Base-by-base conservation (phyloP, 2,329 filamentous ascomycete species). In the Aspergillus chevalieri region DNA sequence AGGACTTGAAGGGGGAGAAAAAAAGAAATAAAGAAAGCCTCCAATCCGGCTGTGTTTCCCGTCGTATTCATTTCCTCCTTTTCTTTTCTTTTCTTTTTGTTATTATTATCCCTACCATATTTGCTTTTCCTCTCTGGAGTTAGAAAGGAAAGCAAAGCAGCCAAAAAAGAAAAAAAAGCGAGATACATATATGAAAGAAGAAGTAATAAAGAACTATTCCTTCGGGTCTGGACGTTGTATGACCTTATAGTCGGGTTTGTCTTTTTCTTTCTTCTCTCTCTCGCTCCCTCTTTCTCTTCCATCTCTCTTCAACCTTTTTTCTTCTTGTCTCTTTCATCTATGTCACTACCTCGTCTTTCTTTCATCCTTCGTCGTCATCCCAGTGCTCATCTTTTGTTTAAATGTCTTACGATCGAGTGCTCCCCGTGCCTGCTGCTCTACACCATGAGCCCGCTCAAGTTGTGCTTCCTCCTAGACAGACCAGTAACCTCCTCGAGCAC, bases 351-450 rank as follows among this genome's bases (percentile, higher is more conserved):
- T 47, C 56, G 51, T 51, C 49, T 54, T 49, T 47, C 24, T 28
- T 51, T 51, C 38, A 33, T 51, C 14, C 26, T 33, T 15, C 24
- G 28, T 43, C 47, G n/a, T 50, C 38, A 26, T 39, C 38, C 36
- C 38, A 26, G 28, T 26, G 33, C 44, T 51, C 43, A 50, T 41
- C 43, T 21, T 49, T 47, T 54, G 61, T 57, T 60, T 65, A 64
- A 65, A 74, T 75, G 70, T 74, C 72, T 69, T 74, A 70, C 65
- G 71, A 75, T 61, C 71, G 73, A 68, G 69, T 74, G 48, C 70
- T 75, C 30, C 73, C 72, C 51, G 67, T 67, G 49, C 71, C 72
- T 49, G 57, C 65, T 58, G 66, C 68, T 57, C 60, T 76, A 48
- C 67, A 66, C 52, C 62, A 73, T 68, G 69, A 72, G 47, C 51